Percentiles rank a stretch among this genome's conserved stretches.
Conservation (phyloP, 192 early-diverging fungal genomes). For the Backusella macrospora region DNA sequence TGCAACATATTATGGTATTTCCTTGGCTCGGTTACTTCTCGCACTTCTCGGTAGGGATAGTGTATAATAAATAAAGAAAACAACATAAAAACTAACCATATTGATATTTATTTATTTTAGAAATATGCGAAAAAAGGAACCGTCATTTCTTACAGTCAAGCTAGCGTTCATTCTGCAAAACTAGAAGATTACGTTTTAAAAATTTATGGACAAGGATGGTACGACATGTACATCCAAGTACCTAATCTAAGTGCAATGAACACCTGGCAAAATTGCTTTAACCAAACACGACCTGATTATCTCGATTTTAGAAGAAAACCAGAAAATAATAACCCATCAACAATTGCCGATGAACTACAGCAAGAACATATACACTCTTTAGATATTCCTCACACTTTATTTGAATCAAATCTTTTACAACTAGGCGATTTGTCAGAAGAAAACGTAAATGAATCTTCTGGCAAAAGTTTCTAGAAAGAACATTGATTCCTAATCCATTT, state of each 20-base stretch:
- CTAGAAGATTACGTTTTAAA: slow-evolving; percentile 36
- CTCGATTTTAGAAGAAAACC: slow-evolving; percentile 20
- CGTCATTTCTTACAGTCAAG: slow-evolving; percentile 34
- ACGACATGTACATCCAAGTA: slow-evolving; percentile 40
- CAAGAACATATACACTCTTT: not conserved
- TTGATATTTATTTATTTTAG: slow-evolving; percentile 19
- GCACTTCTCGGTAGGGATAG: slow-evolving; percentile 39
- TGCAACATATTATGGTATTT: slow-evolving; percentile 50
- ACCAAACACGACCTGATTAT: slow-evolving; percentile 22
- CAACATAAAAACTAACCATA: not conserved
- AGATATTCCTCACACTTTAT: not conserved
- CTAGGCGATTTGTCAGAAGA: slow-evolving; percentile 2
- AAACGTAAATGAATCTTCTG: not conserved
- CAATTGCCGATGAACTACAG: not conserved
- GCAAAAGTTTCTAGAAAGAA: not conserved
- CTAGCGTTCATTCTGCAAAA: slow-evolving; percentile 27
- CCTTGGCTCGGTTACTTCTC: slow-evolving; percentile 50
- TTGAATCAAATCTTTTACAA: slow-evolving; percentile 6
- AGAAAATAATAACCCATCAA: not conserved
- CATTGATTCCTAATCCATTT: not conserved
- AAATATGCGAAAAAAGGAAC: slow-evolving; percentile 25
- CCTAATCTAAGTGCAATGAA: slow-evolving; percentile 26
- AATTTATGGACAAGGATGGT: slow-evolving; percentile 34
- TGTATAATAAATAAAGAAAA: not conserved
- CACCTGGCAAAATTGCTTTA: slow-evolving; percentile 34